phyloP scores from a whole-genome alignment of 2,329 filamentous ascomycete species.

The Penicillium sp. region DNA sequence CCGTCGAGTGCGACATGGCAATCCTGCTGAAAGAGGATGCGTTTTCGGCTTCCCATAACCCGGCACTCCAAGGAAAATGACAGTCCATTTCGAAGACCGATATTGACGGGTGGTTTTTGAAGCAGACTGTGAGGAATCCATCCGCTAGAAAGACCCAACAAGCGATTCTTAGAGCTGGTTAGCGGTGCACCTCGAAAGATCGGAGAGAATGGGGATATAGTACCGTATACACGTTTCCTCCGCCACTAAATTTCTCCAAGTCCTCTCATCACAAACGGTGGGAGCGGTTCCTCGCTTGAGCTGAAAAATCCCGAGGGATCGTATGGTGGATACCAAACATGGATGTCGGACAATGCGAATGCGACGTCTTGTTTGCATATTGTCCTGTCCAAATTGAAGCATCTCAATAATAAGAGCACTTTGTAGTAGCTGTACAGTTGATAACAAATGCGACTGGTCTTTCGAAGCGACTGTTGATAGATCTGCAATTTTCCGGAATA shows the following conservation, averaged over 20 bases:
- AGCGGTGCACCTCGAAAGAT: neutral
- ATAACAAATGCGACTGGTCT: slow-evolving; percentile 4
- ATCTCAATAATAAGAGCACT: slow-evolving; percentile 27
- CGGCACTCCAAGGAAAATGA: slow-evolving; percentile 25
- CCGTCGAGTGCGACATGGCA: slow-evolving; percentile 5
- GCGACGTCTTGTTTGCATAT: slow-evolving; percentile 22
- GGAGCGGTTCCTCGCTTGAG: slow-evolving; percentile 17
- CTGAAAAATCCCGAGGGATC: slow-evolving; percentile 24
- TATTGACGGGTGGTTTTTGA: slow-evolving; percentile 25
- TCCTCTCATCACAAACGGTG: slow-evolving; percentile 12
- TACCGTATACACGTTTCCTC: slow-evolving; percentile 26
- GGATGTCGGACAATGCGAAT: slow-evolving; percentile 28
- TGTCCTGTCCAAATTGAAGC: slow-evolving; percentile 27
- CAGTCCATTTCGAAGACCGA: slow-evolving; percentile 28
- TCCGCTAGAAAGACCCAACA: slow-evolving; percentile 29
- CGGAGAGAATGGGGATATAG: neutral
- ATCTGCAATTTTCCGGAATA: slow-evolving; percentile 22
- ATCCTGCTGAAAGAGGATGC: slow-evolving; percentile 20
- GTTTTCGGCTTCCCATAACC: slow-evolving; percentile 26
- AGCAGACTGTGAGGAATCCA: slow-evolving; percentile 28
- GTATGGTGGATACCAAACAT: slow-evolving; percentile 24
- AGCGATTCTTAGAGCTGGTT: slow-evolving; percentile 14
- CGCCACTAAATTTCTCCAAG: slow-evolving; percentile 19
- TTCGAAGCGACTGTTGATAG: slow-evolving; percentile 13
- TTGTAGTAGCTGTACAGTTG: slow-evolving; percentile 22